A percentile compares a stretch with the other conserved stretches of the same genome.
phyloP scores from a whole-genome alignment of 257 asterid species.

The Anisodus acutangulus region DNA sequence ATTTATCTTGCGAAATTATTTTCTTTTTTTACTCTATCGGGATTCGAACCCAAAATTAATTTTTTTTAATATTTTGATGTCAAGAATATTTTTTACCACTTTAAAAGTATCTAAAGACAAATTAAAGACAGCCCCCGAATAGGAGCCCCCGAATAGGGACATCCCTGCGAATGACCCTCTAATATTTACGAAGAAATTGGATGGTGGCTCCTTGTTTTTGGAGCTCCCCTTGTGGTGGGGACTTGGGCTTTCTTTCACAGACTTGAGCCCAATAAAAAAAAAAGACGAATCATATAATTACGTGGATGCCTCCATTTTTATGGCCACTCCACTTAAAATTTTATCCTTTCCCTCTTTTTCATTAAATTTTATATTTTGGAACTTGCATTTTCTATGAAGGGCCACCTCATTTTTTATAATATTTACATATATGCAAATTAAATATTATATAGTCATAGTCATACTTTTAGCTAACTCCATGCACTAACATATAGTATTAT shows the following conservation, averaged over 20 bases:
- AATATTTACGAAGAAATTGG: neutral
- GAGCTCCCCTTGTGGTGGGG: constrained; percentile 8
- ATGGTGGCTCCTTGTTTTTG: neutral
- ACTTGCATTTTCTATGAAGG: neutral
- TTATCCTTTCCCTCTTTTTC: too few species aligned
- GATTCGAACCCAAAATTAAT: too few species aligned
- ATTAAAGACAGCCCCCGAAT: too few species aligned
- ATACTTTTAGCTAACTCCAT: neutral
- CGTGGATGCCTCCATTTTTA: constrained; percentile 40
- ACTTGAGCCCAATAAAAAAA: neutral
- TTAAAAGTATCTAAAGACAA: too few species aligned
- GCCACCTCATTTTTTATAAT: neutral
- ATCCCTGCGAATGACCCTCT: too few species aligned
- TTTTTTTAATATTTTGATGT: too few species aligned
- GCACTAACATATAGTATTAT: constrained; percentile 19
- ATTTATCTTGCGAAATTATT: too few species aligned
- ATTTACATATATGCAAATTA: too few species aligned
- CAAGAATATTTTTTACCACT: too few species aligned
- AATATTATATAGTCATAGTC: neutral
- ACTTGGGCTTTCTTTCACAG: constrained; percentile 6
- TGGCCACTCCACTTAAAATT: constrained; percentile 28
- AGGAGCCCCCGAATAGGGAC: too few species aligned
- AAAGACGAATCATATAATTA: constrained; percentile 11
- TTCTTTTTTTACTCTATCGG: too few species aligned
- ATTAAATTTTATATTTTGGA: too few species aligned